phyloP scores from a whole-genome alignment of 306 rosid species.

The Prosopis cineraria region DNA sequence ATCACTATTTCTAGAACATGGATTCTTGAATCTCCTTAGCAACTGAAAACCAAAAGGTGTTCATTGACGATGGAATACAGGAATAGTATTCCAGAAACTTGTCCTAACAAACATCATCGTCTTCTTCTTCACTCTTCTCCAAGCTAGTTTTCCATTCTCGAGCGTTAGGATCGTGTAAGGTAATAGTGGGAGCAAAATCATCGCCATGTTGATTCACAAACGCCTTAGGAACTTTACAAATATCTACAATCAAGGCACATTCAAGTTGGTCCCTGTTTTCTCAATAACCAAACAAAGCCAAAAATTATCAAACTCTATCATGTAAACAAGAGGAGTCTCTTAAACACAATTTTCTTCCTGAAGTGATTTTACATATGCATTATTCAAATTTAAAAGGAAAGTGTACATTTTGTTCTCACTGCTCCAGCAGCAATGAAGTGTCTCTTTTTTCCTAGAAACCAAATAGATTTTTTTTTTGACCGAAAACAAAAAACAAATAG shows the following conservation, averaged over 20 bases:
- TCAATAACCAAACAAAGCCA: not conserved
- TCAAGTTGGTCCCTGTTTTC: not conserved
- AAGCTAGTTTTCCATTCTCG: constrained; percentile 30
- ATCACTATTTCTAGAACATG: too few species aligned
- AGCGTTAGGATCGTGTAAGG: constrained; percentile 16
- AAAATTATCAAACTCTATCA: not conserved
- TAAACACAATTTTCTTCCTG: not conserved
- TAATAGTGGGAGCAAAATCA: not conserved
- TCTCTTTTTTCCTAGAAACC: too few species aligned
- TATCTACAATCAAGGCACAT: not conserved
- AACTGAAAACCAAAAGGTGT: constrained; percentile 30
- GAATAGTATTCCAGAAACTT: constrained; percentile 24
- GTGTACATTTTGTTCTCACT: too few species aligned
- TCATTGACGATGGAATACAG: not conserved
- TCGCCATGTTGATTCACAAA: not conserved
- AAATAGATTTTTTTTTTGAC: too few species aligned
- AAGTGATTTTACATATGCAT: too few species aligned
- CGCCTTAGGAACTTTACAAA: constrained; percentile 23
- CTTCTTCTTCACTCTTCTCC: constrained; percentile 11
- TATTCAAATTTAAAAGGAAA: too few species aligned
- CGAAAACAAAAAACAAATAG: too few species aligned
- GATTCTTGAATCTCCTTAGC: constrained; percentile 27
- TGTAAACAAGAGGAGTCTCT: not conserved
- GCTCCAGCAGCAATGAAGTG: too few species aligned
- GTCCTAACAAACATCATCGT: constrained; percentile 21